Evolutionary conservation across 106 monocot genomes (phyloP), one percentile per base, ranked within the genome.

Genomic region (Allium sativum): DNA sequence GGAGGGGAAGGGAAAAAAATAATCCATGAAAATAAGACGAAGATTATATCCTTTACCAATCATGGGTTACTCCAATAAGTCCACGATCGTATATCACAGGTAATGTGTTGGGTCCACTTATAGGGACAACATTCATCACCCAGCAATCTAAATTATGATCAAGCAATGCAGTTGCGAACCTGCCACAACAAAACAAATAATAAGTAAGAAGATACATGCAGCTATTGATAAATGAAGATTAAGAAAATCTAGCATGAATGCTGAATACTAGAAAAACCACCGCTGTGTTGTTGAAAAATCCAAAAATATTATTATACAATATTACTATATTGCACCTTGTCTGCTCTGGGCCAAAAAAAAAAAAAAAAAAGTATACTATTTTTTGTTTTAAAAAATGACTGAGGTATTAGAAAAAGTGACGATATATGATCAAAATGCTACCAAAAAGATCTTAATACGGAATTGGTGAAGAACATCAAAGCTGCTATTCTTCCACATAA

Each of bases 61-160:
- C 95, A 90, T 96, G 95, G 52, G 73, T 51, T 15, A 82, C 90
- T 62, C 95, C 95, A 54, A 90, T 65, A 72, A 96, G 90, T 62
- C 95, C 95, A 40, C 95, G 86, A 61, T 96, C 95, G 68, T 86
- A 96, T 54, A 96, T 87, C 48, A 87, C 78, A 61, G 95, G 95
- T 61, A 96, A 77, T 31, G 95, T 96, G 63, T 96, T 90, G 12
- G 87, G 84, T 12, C 68, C 90, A 65, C 77, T 90, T 7, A 65
- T 76, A 21, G 95, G 90, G 53, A 96, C 84, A 66, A 96, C 84
- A 79, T 90, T 90, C 95, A 96, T 84, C 77, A 90, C 87, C 95
- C 95, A 96, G 59, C 77, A 70, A 76, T 96, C 79, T 8, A 96
- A 61, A 47, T 84, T 54, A 6, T 70, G 83, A 55, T 84, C 75